Conservation (phyloP, 257 asterid genomes). For the Ballota nigra region DNA sequence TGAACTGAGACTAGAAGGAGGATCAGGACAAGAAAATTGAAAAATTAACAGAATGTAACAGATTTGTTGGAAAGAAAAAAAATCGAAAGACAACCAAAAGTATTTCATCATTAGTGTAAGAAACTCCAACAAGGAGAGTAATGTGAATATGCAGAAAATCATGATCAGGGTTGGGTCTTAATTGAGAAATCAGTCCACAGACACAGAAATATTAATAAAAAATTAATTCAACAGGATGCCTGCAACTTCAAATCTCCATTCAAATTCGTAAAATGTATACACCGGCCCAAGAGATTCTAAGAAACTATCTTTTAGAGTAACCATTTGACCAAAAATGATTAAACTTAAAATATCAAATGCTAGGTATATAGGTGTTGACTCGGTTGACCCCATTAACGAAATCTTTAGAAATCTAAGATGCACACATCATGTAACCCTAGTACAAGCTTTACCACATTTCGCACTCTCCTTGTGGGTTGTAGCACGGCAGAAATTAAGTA, state of each 20-base stretch:
- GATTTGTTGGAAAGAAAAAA: not conserved
- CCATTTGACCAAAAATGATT: too few species aligned
- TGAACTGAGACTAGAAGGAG: not conserved
- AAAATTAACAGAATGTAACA: not conserved
- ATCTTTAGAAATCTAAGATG: too few species aligned
- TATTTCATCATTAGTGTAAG: not conserved
- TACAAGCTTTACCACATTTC: not conserved
- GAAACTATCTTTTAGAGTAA: not conserved
- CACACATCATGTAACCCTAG: slow-evolving; percentile 1
- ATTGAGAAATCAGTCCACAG: not conserved
- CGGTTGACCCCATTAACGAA: slow-evolving; percentile 27
- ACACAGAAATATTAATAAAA: not conserved
- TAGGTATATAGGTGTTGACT: slow-evolving; percentile 27
- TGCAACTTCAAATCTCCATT: slow-evolving; percentile 7
- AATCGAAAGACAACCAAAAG: not conserved
- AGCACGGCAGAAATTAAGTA: not conserved
- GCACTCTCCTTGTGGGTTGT: not conserved
- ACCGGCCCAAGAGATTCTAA: not conserved
- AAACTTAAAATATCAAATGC: too few species aligned
- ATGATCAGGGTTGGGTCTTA: not conserved
- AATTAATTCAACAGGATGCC: not conserved
- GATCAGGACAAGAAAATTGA: not conserved
- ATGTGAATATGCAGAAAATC: not conserved
- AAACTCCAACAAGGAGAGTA: not conserved
- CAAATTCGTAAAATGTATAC: not conserved